Evolutionary conservation across 208 protist species (phyloP), one percentile per base, ranked within the genome.

Genomic region (Hexamita inflata): DNA sequence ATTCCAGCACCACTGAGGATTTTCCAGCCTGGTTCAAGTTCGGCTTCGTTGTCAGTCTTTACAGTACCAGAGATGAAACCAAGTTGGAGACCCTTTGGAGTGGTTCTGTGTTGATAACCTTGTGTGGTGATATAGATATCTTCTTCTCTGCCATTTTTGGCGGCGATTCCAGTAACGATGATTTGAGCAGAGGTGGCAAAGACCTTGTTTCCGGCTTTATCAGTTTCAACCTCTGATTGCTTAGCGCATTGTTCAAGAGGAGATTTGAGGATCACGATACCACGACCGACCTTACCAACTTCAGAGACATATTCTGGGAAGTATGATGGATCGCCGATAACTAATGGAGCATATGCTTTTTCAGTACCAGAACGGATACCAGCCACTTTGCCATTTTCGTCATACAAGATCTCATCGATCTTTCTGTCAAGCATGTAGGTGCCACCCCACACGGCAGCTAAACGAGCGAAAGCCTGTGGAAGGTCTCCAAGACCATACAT

Each of bases 401-500:
- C 85, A 73, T 91, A 93, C 67, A 94, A 84, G 57, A 98, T 88
- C 80, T 97, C 91, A 38, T 95, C 91, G 26, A 98, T 88, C 0
- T 92, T 88, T 32, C 89, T 95, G 81, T 95, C 86, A 1, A 99
- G 87, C 93, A 98, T 98, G 84, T 97, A 99, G 0, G 93, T 97
- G 82, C 95, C 96, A 70, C 90, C 90, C 76, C 91, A 91, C 70
- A 94, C 87, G 45, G 91, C 90, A 62, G 78, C 77, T 39, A 94
- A 81, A 38, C 87, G 84, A 1, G 93, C 92, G 88, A 98, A 98
- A 45, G 88, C 92, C 85, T 98, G 94, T 32, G 95, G 95, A 24
- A 99, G 85, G 79, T 98, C 96, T 77, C 96, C 97, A 34, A 97
- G 90, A 78, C 97, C 97, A 83, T 98, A 99, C 24, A 97, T 80